phyloP scores from a whole-genome alignment of 2,329 filamentous ascomycete genomes.

The Diaporthe amygdali region DNA sequence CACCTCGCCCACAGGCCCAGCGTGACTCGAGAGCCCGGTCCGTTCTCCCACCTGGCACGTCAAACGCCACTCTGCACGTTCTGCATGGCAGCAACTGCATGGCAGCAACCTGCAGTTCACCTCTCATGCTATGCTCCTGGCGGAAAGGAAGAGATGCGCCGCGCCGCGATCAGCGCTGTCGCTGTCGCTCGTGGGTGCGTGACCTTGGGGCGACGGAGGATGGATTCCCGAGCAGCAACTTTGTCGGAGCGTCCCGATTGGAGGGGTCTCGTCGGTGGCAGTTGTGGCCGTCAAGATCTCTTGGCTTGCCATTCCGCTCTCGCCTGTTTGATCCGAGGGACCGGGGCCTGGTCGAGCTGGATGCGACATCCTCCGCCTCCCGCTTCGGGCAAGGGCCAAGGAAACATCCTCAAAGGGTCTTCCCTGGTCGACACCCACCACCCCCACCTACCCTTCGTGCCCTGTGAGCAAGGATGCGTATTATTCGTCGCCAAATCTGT shows the following conservation, averaged over 20 bases:
- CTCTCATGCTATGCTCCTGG: background rate
- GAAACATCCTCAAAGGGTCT: background rate
- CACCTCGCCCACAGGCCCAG: background rate
- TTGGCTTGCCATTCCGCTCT: conserved; percentile 9
- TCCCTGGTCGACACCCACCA: background rate
- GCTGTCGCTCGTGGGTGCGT: background rate
- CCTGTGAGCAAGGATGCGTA: background rate
- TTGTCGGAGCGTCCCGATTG: conserved; percentile 11
- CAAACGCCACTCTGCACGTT: background rate
- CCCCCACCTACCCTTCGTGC: background rate
- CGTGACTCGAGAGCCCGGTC: conserved; percentile 5
- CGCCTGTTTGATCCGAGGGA: background rate
- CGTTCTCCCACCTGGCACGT: background rate
- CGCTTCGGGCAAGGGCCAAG: conserved; percentile 11
- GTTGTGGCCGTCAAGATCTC: conserved; percentile 3
- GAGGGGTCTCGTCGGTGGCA: conserved; percentile 4
- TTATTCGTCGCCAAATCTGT: background rate
- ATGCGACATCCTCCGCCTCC: conserved; percentile 20
- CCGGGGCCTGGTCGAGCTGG: conserved; percentile 2
- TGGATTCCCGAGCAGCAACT: background rate
- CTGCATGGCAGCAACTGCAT: background rate
- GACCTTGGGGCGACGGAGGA: conserved; percentile 4
- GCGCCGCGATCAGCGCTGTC: conserved; percentile 1
- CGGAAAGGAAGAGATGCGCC: background rate
- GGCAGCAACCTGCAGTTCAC: no score